These are phyloP conservation scores for Pleurotus eryngii DNA, from an alignment of 768 basidiomycete genomes.

Conservation along the genomic window DNA sequence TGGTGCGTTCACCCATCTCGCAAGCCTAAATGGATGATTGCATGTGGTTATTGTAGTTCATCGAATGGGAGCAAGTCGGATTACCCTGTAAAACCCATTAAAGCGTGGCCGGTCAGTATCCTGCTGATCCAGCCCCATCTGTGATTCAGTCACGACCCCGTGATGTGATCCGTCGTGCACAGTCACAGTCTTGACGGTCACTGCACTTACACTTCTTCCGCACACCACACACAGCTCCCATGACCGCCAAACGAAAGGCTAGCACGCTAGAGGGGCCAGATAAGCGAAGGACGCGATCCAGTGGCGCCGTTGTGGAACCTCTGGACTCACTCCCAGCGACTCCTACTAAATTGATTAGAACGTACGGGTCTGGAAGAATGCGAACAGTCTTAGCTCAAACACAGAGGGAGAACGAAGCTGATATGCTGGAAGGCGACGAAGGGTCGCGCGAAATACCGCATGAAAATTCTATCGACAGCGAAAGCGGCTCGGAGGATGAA, in stretches of 20 bases:
- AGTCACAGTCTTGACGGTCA: not conserved
- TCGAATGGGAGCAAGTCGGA: slow-evolving; percentile 12
- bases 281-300: slow-evolving; percentile 31
- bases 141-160: slow-evolving; percentile 13
- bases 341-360: not conserved
- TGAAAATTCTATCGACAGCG: not conserved
- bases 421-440: slow-evolving; percentile 5
- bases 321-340: not conserved
- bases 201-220: not conserved
- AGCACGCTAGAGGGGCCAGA: slow-evolving; percentile 15
- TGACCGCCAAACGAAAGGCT: slow-evolving; percentile 47
- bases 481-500: slow-evolving; percentile 16
- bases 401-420: slow-evolving; percentile 8
- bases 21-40: slow-evolving; percentile 45
- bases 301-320: not conserved
- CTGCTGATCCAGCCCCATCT: not conserved
- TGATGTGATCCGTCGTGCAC: slow-evolving; percentile 24
- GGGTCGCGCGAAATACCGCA: too few relatives aligned
- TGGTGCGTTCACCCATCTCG: slow-evolving; percentile 83
- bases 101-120: not conserved
- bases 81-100: slow-evolving; percentile 67
- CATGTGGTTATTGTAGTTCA: not conserved
- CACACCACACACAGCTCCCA: slow-evolving; percentile 11
- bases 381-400: not conserved
- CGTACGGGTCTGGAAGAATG: not conserved